Base-by-base conservation (phyloP, 208 protist species). In the Acanthamoeba sp. region DNA sequence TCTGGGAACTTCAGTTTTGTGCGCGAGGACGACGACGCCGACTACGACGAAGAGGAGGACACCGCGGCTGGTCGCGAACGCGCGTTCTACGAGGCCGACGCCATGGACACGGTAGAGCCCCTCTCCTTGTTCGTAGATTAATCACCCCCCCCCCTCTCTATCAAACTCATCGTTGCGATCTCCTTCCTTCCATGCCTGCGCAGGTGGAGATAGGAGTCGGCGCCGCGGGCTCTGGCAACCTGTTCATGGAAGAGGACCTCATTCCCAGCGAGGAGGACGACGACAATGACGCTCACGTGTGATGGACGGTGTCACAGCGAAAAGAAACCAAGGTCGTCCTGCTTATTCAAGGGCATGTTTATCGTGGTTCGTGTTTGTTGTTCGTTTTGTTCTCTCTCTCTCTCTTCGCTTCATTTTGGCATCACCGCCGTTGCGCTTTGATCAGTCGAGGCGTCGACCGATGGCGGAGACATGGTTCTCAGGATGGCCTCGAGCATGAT, bases 401-500 rank as follows among this genome's bases (percentile, higher is more conserved):
- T n/a, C n/a, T n/a, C n/a, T n/a, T n/a, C n/a, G n/a, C n/a, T n/a
- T n/a, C n/a, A n/a, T n/a, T n/a, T n/a, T n/a, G n/a, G n/a, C n/a
- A n/a, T n/a, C n/a, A n/a, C n/a, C n/a, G n/a, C n/a, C n/a, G n/a
- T n/a, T n/a, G n/a, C n/a, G n/a, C n/a, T n/a, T n/a, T n/a, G n/a
- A n/a, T n/a, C n/a, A n/a, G n/a, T n/a, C n/a, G n/a, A n/a, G n/a
- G n/a, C n/a, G n/a, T n/a, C n/a, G n/a, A n/a, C n/a, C n/a, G n/a
- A n/a, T n/a, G n/a, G n/a, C n/a, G n/a, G n/a, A n/a, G 48, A 55
- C 66, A 76, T 76, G 12, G 9, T 76, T 18, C 18, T 76, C 32
- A 76, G 66, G 66, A 80, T 80, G 12, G 71, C 24, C 71, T 80
- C 71, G 71, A 80, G 71, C 71, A 80, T 6, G 71, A 36, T 20